Base-by-base conservation (phyloP, 495 filamentous ascomycete species). In the Annulohypoxylon stygium region DNA sequence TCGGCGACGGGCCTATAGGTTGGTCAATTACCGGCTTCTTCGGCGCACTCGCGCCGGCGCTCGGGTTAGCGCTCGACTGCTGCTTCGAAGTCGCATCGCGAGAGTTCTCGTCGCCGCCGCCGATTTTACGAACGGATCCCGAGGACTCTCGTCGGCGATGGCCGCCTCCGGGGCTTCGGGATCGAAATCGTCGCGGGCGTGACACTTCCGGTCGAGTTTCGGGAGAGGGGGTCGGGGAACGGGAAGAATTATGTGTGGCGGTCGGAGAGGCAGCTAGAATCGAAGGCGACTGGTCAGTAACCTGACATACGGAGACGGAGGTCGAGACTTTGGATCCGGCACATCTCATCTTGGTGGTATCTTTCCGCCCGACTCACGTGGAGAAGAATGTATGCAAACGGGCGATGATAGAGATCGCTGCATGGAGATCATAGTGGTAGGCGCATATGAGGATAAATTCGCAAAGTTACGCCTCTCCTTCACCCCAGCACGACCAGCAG, bases 351-450 rank as follows among this genome's bases (percentile, higher is more conserved):
- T 61, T 59, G 45, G 47, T 67, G 45, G 47, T 67, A 33, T 41
- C 53, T 26, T 67, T 45, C 57, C 39, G 59, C 64, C 59, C 71
- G 67, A 86, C 84, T 79, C 85, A 86, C 84, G 81, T 77, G 82
- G 78, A 73, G 84, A 83, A 69, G 83, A 81, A 75, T 84, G 83
- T 70, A 85, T 80, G 74, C 82, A 82, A 79, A 84, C 84, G 70
- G 84, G 84, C 74, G 84, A 86, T 26, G 84, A 85, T 62, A 85
- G 83, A 61, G 84, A 86, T 69, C 84, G 84, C 78, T 86, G 84
- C 84, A 86, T 86, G 78, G 84, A 84, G 78, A 85, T 84, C 84
- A 86, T 86, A 81, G 74, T 84, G 81, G 74, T 84, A 80, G 79
- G 77, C 78, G 81, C 84, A 83, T 84, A 61, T 62, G 59, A 70